phyloP scores from a whole-genome alignment of 1,284 basidiomycete species.

The Bjerkandera adusta region DNA sequence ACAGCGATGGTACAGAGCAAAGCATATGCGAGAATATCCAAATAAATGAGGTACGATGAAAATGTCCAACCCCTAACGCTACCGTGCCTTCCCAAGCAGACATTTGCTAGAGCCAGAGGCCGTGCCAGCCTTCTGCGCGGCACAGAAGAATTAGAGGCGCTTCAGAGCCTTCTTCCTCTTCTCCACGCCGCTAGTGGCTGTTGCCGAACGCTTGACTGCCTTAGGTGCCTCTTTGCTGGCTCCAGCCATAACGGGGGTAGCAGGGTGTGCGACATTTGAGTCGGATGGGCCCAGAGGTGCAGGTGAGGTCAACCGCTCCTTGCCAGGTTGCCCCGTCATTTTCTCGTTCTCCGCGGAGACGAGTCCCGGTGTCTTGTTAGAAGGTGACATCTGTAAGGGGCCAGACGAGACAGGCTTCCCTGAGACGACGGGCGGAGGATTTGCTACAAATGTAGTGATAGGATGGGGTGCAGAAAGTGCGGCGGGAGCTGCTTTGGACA shows the following conservation, averaged over 20 bases:
- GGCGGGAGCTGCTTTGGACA: constrained; percentile 12
- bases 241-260: constrained; percentile 15
- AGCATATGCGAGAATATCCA: background rate
- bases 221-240: constrained; percentile 42
- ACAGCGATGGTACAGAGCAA: constrained; percentile 6
- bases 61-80: background rate
- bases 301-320: constrained; percentile 59
- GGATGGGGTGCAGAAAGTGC: constrained; percentile 16
- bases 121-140: too few species aligned
- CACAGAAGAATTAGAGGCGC: constrained; percentile 45
- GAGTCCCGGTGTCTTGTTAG: constrained; percentile 36
- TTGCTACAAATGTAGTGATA: constrained; percentile 23
- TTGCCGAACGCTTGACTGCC: constrained; percentile 67
- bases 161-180: constrained; percentile 85
- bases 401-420: constrained; percentile 26
- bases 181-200: constrained; percentile 53
- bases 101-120: too few species aligned
- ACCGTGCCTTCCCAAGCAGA: too few species aligned
- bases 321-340: constrained; percentile 40
- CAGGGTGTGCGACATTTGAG: constrained; percentile 53
- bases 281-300: constrained; percentile 66
- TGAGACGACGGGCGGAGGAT: constrained; percentile 30
- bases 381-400: constrained; percentile 34
- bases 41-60: background rate
- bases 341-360: constrained; percentile 42